phyloP scores from a whole-genome alignment of 2,329 filamentous ascomycete genomes.

The Alternaria infectoria region DNA sequence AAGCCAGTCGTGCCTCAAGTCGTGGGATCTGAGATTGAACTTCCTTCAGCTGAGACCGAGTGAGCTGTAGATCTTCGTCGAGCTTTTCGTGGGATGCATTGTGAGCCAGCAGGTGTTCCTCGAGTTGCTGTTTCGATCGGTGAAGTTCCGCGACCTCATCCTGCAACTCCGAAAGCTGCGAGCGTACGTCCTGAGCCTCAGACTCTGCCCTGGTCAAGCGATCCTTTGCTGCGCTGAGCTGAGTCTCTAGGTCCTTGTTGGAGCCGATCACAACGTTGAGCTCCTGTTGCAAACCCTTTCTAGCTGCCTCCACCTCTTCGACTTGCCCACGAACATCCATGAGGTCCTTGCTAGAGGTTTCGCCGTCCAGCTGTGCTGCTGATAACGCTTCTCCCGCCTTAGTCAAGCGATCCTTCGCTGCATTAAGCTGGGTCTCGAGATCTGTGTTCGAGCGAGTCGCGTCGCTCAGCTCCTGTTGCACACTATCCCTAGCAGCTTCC shows the following conservation, averaged over 20 bases:
- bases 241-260: slow-evolving; percentile 10
- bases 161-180: slow-evolving; percentile 23
- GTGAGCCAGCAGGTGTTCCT: slow-evolving; percentile 21
- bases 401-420: slow-evolving; percentile 13
- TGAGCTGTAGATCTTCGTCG: slow-evolving; percentile 18
- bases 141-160: slow-evolving; percentile 16
- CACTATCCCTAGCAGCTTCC: slow-evolving; percentile 9
- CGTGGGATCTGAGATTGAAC: slow-evolving; percentile 16
- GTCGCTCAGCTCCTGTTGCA: slow-evolving; percentile 13
- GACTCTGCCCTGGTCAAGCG: slow-evolving; percentile 18
- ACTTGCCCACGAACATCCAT: slow-evolving; percentile 16
- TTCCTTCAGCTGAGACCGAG: slow-evolving; percentile 19
- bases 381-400: slow-evolving; percentile 17
- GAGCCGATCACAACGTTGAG: slow-evolving; percentile 7
- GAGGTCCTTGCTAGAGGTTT: slow-evolving; percentile 15
- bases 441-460: background rate
- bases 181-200: slow-evolving; percentile 12
- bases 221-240: slow-evolving; percentile 14
- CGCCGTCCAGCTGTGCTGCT: slow-evolving; percentile 10
- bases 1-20: slow-evolving; percentile 14
- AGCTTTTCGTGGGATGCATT: slow-evolving; percentile 23
- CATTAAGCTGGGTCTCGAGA: slow-evolving; percentile 15
- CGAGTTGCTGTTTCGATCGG: slow-evolving; percentile 26
- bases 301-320: slow-evolving; percentile 8
- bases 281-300: slow-evolving; percentile 9